Evolutionary conservation across 2,329 filamentous ascomycete species (phyloP).

Genomic region (Stagonosporopsis vannaccii): DNA sequence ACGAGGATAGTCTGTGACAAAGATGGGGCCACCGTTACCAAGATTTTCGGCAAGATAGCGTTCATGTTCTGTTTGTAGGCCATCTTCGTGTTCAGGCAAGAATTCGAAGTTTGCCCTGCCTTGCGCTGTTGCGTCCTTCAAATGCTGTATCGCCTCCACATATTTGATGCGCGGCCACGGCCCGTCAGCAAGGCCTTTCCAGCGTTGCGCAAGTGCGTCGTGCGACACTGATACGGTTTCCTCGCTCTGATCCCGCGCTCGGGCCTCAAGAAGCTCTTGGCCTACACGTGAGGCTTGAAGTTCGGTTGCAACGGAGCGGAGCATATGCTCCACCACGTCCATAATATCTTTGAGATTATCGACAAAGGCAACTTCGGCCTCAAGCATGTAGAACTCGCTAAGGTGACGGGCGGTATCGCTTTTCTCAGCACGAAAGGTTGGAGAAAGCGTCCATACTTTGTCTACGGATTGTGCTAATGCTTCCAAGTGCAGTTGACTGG

Average conservation of each 20-base stretch:
- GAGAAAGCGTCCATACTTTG: slow-evolving; percentile 92
- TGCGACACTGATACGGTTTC: slow-evolving; percentile 52
- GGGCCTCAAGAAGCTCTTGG: slow-evolving; percentile 62
- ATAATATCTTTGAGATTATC: slow-evolving; percentile 75
- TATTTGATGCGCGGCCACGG: slow-evolving; percentile 89
- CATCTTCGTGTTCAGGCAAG: slow-evolving; percentile 72
- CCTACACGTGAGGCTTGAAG: slow-evolving; percentile 60
- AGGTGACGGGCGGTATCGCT: slow-evolving; percentile 94
- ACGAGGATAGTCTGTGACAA: slow-evolving; percentile 92
- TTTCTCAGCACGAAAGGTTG: slow-evolving; percentile 83
- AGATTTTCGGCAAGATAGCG: slow-evolving; percentile 78
- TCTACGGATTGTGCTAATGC: slow-evolving; percentile 87
- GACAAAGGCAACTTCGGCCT: slow-evolving; percentile 85
- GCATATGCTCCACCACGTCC: slow-evolving; percentile 79
- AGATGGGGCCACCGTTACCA: slow-evolving; percentile 73
- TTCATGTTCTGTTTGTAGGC: slow-evolving; percentile 91
- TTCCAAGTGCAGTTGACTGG: slow-evolving; percentile 92
- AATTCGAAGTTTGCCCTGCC: slow-evolving; percentile 67
- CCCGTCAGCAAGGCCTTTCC: slow-evolving; percentile 73
- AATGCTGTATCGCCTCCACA: slow-evolving; percentile 73
- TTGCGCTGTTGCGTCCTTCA: slow-evolving; percentile 65
- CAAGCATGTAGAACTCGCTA: slow-evolving; percentile 99
- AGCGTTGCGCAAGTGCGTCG: slow-evolving; percentile 69
- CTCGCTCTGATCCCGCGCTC: slow-evolving; percentile 42
- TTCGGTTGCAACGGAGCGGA: slow-evolving; percentile 64